These are phyloP conservation scores for Dianthus caryophyllus DNA, from an alignment of 148 eudicot species.

Conservation along the genomic window DNA sequence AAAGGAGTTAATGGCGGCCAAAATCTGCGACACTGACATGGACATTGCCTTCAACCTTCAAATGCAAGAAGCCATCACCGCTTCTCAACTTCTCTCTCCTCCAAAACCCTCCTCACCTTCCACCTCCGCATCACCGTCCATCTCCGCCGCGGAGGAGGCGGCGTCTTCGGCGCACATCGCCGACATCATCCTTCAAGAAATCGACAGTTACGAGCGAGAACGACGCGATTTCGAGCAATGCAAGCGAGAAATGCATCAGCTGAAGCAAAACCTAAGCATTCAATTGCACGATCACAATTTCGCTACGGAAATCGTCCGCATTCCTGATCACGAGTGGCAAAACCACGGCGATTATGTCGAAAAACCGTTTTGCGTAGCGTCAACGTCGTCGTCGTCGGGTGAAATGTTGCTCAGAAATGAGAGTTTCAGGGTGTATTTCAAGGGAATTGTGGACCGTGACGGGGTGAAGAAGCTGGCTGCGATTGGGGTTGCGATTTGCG, in stretches of 20 bases:
- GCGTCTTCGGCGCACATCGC: constrained; percentile 15
- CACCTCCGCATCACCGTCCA: background rate
- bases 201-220: constrained; percentile 35
- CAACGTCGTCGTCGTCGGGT: constrained; percentile 8
- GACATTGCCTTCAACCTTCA: constrained; percentile 36
- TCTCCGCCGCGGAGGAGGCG: background rate
- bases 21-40: constrained; percentile 19
- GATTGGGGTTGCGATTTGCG: constrained; percentile 24
- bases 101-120: constrained; percentile 15
- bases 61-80: constrained; percentile 33
- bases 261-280: constrained; percentile 31
- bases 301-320: constrained; percentile 31
- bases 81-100: constrained; percentile 17
- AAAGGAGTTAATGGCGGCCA: constrained; percentile 19
- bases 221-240: constrained; percentile 25
- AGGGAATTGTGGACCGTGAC: constrained; percentile 22
- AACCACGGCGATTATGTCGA: constrained; percentile 29
- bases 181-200: constrained; percentile 28
- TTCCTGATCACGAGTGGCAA: constrained; percentile 44
- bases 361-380: background rate
- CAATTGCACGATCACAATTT: constrained; percentile 47
- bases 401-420: background rate
- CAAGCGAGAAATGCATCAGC: constrained; percentile 19
- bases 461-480: constrained; percentile 14
- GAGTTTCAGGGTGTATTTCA: constrained; percentile 21